A percentile compares a stretch with the other conserved stretches of the same genome.
Conservation (phyloP, 2,329 filamentous ascomycete genomes). For the Phialemonium atrogriseum region DNA sequence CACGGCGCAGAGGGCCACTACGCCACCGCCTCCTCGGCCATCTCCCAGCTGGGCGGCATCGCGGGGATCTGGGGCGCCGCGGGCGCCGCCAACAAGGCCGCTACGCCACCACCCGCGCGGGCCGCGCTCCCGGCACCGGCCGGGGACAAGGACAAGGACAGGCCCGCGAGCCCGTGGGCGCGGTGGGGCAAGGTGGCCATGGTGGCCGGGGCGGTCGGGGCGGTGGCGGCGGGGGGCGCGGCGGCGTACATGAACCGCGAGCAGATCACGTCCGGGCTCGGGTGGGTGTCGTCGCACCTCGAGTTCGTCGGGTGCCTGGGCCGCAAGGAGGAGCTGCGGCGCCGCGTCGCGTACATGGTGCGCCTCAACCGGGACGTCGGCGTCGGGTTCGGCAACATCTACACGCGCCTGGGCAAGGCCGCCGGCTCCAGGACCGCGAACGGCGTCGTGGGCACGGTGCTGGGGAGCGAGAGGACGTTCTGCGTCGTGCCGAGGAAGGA, state of each 20-base stretch:
- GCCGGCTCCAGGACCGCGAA: slow-evolving; percentile 43
- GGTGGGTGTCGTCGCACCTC: slow-evolving; percentile 83
- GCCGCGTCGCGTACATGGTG: slow-evolving; percentile 62
- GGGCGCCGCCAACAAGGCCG: slow-evolving; percentile 14
- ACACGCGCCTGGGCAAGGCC: slow-evolving; percentile 70
- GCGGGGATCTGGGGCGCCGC: slow-evolving; percentile 57
- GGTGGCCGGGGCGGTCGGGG: slow-evolving; percentile 75
- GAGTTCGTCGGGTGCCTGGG: slow-evolving; percentile 89
- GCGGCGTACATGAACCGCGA: slow-evolving; percentile 83
- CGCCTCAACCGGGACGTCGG: slow-evolving; percentile 54
- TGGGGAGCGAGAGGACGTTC: slow-evolving; percentile 73
- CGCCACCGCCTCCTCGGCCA: slow-evolving; percentile 61
- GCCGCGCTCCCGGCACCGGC: slow-evolving; percentile 18
- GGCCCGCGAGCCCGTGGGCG: slow-evolving; percentile 49
- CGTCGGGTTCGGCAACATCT: slow-evolving; percentile 78
- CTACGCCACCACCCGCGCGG: not conserved
- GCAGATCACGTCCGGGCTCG: slow-evolving; percentile 65
- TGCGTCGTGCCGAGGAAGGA: slow-evolving; percentile 65
- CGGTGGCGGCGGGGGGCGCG: slow-evolving; percentile 72
- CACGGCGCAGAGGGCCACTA: slow-evolving; percentile 84
- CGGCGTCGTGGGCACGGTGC: slow-evolving; percentile 47
- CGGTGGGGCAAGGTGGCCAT: slow-evolving; percentile 80
- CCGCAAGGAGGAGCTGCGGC: slow-evolving; percentile 71
- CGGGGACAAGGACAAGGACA: slow-evolving; percentile 34
- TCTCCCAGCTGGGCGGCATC: slow-evolving; percentile 57